A percentile compares a stretch with the other conserved stretches of the same genome.
Evolutionary conservation across 768 basidiomycete species (phyloP).

Genomic region (Cystobasidium onofrii): DNA sequence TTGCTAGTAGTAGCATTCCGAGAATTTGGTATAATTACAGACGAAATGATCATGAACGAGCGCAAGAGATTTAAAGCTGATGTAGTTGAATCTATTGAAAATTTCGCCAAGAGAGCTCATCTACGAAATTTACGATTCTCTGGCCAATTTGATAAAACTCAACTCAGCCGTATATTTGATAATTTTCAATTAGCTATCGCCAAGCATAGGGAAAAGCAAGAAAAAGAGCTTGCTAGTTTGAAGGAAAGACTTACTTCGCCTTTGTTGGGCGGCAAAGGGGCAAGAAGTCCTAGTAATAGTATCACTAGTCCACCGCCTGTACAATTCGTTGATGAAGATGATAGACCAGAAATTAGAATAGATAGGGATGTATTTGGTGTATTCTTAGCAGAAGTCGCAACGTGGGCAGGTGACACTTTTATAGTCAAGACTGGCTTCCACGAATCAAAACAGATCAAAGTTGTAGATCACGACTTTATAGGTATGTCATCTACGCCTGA

Average conservation of each 20-base stretch:
- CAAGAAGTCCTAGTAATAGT: background rate
- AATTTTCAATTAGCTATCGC: conserved; percentile 46
- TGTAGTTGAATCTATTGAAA: conserved; percentile 84
- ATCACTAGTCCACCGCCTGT: conserved; percentile 8
- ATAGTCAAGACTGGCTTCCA: conserved; percentile 87
- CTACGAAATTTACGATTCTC: conserved; percentile 74
- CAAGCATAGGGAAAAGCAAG: conserved; percentile 32
- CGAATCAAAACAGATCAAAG: conserved; percentile 74
- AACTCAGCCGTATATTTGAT: conserved; percentile 83
- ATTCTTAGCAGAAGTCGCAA: conserved; percentile 83
- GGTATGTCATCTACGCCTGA: background rate
- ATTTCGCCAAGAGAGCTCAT: conserved; percentile 83
- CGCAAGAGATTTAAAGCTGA: conserved; percentile 76
- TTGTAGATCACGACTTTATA: conserved; percentile 94
- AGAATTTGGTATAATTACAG: conserved; percentile 84
- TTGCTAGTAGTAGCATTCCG: conserved; percentile 88
- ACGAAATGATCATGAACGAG: conserved; percentile 82
- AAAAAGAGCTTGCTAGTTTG: background rate
- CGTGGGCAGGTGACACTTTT: conserved; percentile 92
- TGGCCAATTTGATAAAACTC: conserved; percentile 75
- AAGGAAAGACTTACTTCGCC: conserved; percentile 31
- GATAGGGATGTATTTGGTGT: conserved; percentile 73
- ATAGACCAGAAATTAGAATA: conserved; percentile 71
- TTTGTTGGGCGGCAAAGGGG: background rate
- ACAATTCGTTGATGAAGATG: conserved; percentile 43